These are phyloP conservation scores for Cinchona pubescens DNA, from an alignment of 257 asterid species.

Conservation along the genomic window DNA sequence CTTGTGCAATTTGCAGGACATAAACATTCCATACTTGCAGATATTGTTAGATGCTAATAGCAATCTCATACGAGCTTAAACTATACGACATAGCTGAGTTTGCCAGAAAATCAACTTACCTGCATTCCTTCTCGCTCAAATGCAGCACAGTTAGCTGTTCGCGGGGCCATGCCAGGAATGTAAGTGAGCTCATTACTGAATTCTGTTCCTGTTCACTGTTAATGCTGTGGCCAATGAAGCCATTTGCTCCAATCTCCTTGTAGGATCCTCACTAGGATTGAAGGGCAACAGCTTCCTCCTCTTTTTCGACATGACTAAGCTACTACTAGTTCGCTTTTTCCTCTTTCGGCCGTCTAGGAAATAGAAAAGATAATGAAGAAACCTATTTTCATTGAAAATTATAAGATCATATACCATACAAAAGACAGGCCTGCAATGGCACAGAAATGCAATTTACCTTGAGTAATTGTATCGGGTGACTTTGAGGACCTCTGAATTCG, in stretches of 20 bases:
- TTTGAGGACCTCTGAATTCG: conserved; percentile 57
- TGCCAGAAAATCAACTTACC: conserved; percentile 34
- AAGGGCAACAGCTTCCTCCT: conserved; percentile 67
- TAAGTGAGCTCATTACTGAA: conserved; percentile 76
- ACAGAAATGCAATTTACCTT: conserved; percentile 35
- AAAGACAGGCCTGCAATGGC: neutral
- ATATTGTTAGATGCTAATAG: neutral
- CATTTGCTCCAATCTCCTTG: conserved; percentile 77
- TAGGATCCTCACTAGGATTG: conserved; percentile 61
- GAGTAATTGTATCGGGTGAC: conserved; percentile 32
- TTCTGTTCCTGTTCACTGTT: conserved; percentile 58
- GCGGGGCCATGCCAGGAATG: conserved; percentile 69
- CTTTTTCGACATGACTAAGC: conserved; percentile 54
- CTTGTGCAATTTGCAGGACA: too few relatives aligned
- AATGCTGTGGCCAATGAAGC: conserved; percentile 85
- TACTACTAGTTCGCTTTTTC: conserved; percentile 41
- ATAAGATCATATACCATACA: neutral
- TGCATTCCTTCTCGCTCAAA: conserved; percentile 87
- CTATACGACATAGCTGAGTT: neutral
- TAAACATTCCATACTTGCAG: too few relatives aligned
- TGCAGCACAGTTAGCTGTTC: conserved; percentile 61
- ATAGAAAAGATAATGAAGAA: neutral
- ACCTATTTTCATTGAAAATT: neutral
- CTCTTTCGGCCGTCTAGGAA: conserved; percentile 52
- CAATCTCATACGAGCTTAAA: neutral